Evolutionary conservation across 176 grass and related monocot genomes (phyloP), one percentile per base, ranked within the genome.

Genomic region (Ensete glaucum): DNA sequence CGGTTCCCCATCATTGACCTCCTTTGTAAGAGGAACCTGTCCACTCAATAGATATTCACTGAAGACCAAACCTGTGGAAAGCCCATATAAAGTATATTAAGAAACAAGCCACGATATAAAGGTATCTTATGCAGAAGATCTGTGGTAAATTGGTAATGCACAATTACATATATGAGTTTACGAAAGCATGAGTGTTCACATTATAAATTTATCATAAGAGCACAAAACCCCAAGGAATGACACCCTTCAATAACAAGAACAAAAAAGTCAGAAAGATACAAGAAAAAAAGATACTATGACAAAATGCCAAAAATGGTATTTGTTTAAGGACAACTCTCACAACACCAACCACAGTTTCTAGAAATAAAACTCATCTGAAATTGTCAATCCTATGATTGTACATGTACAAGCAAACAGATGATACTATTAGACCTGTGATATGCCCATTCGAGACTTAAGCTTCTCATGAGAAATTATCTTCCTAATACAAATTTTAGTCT

Each of bases 11-110:
- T 91, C 85, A 77, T 98, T 98, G 66, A 93, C 90, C 72, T 93
- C 90, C 86, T 98, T 93, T 50, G 93, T 75, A 6, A 82, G 82
- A 87, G 95, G 90, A 89, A 98, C 70, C 80, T 93, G 88, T 66
- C 95, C 95, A 76, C 90, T 98, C 72, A 93, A 75, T 20, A 98
- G 71, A 89, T 98, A 98, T 78, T 98, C 90, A 82, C 86, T 91
- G 77, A 98, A 98, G 24, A 98, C 80, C 80, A 98, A 87, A 87
- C 82, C 95, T 98, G 80, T 26, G 21, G 49, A 69, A 77, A 9
- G 51, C 67, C 51, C 55, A 16, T 50, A 66, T 5, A 77, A 54
- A 20, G 5, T 66, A 27, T 43, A 81, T 75, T 34, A 67, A 19
- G 25, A 77, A 75, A 50, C 16, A 69, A 51, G 56, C 62, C 10